phyloP scores from a whole-genome alignment of 2,329 filamentous ascomycete species.

The Pseudogymnoascus sp. region DNA sequence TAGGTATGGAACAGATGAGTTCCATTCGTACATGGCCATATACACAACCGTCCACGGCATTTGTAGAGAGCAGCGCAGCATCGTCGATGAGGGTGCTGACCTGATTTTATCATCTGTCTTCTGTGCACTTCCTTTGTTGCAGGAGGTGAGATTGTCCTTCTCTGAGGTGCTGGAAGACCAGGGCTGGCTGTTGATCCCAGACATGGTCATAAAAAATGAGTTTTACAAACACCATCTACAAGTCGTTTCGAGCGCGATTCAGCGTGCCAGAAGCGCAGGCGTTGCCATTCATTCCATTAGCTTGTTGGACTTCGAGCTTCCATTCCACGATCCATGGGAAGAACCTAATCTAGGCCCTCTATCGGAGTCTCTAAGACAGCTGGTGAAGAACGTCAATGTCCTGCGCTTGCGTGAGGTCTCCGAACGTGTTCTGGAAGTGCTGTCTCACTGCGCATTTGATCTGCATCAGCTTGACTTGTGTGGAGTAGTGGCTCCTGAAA shows the following conservation, averaged over 20 bases:
- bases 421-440: slow-evolving; percentile 3
- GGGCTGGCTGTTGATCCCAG: slow-evolving; percentile 18
- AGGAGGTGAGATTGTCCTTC: slow-evolving; percentile 14
- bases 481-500: slow-evolving; percentile 3
- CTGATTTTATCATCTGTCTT: slow-evolving; percentile 12
- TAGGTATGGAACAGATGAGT: slow-evolving; percentile 7
- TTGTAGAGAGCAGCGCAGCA: slow-evolving; percentile 13
- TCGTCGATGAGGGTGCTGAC: slow-evolving; percentile 12
- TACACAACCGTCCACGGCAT: slow-evolving; percentile 11
- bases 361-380: slow-evolving; percentile 12
- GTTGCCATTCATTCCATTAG: slow-evolving; percentile 14
- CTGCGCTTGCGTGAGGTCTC: slow-evolving; percentile 9
- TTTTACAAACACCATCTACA: slow-evolving; percentile 12
- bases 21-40: slow-evolving; percentile 13
- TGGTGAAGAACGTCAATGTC: slow-evolving; percentile 12
- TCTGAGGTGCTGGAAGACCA: slow-evolving; percentile 5
- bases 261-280: slow-evolving; percentile 8
- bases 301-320: slow-evolving; percentile 13
- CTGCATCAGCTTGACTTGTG: slow-evolving; percentile 12
- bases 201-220: slow-evolving; percentile 13
- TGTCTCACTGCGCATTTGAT: slow-evolving; percentile 11
- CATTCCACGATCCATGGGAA: slow-evolving; percentile 10
- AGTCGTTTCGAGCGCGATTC: slow-evolving; percentile 7
- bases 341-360: slow-evolving; percentile 12
- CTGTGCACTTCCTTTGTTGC: slow-evolving; percentile 12